These are phyloP conservation scores for Fusarium sp. DNA, from an alignment of 2,329 filamentous ascomycete species.

Conservation along the genomic window DNA sequence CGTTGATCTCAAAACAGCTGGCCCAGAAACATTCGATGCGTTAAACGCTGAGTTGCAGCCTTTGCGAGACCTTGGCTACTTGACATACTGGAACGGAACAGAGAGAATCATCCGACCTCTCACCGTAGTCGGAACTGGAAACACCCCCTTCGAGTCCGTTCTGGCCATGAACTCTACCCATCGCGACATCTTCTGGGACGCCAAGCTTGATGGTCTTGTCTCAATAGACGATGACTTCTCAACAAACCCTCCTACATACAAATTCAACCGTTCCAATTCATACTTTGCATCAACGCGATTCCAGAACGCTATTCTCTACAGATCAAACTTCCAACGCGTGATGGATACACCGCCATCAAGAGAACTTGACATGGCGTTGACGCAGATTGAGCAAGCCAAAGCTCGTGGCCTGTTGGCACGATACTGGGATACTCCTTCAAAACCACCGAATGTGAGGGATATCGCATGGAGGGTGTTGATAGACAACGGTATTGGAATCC, in stretches of 20 bases:
- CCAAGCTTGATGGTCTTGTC: slow-evolving; percentile 4
- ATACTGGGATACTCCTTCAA: slow-evolving; percentile 7
- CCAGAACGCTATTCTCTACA: slow-evolving; percentile 5
- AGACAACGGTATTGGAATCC: neutral
- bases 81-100: slow-evolving; percentile 22
- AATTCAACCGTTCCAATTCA: slow-evolving; percentile 12
- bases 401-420: slow-evolving; percentile 4
- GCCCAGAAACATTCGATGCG: neutral
- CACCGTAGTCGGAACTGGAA: slow-evolving; percentile 2
- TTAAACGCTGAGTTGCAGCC: neutral
- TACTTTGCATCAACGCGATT: slow-evolving; percentile 15
- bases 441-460: slow-evolving; percentile 16
- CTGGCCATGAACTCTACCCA: neutral
- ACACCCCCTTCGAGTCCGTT: slow-evolving; percentile 2
- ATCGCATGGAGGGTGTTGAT: slow-evolving; percentile 11
- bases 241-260: neutral
- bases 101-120: neutral
- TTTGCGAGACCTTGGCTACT: neutral
- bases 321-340: neutral
- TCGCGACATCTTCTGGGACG: slow-evolving; percentile 22
- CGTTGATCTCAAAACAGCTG: slow-evolving; percentile 9
- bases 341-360: neutral
- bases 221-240: neutral
- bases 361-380: neutral
- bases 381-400: slow-evolving; percentile 13